Conservation (phyloP, 345 rosid genomes). For the Atalantia buxifolia region DNA sequence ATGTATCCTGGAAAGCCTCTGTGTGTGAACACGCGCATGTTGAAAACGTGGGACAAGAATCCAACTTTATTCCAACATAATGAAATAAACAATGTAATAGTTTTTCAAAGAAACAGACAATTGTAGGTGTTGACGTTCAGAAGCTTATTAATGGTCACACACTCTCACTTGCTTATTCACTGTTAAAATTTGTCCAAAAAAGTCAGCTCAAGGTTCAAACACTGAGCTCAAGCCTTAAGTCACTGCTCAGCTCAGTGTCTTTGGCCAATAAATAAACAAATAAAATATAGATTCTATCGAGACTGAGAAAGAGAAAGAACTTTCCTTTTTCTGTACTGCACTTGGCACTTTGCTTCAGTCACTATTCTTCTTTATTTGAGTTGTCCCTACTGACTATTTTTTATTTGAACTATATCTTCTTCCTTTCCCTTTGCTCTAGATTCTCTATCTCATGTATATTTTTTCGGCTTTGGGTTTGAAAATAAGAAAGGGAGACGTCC, state of each 20-base stretch:
- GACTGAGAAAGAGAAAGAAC: conserved; percentile 28
- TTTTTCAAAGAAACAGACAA: conserved; percentile 36
- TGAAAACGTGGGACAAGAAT: neutral
- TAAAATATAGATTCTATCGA: conserved; percentile 24
- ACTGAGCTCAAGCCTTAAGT: too few species aligned
- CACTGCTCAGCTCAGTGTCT: conserved; percentile 11
- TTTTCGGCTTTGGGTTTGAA: conserved; percentile 7
- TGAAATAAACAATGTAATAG: neutral
- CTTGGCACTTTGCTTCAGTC: neutral
- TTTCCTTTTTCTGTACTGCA: conserved; percentile 34
- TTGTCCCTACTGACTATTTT: too few species aligned
- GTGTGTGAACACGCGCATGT: neutral
- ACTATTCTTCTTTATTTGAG: neutral
- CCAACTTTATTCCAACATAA: neutral
- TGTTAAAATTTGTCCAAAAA: conserved; percentile 16
- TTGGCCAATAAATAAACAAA: conserved; percentile 8
- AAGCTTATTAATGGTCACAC: too few species aligned
- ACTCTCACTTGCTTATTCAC: neutral
- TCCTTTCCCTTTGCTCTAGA: conserved; percentile 18
- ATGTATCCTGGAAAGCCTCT: too few species aligned
- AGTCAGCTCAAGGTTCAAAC: conserved; percentile 38
- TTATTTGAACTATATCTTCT: neutral
- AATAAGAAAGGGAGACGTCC: conserved; percentile 9
- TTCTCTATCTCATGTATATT: conserved; percentile 21
- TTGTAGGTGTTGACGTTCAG: conserved; percentile 28